Conservation (phyloP, 352 stramenopile species). For the Elongisporangium senticosum region DNA sequence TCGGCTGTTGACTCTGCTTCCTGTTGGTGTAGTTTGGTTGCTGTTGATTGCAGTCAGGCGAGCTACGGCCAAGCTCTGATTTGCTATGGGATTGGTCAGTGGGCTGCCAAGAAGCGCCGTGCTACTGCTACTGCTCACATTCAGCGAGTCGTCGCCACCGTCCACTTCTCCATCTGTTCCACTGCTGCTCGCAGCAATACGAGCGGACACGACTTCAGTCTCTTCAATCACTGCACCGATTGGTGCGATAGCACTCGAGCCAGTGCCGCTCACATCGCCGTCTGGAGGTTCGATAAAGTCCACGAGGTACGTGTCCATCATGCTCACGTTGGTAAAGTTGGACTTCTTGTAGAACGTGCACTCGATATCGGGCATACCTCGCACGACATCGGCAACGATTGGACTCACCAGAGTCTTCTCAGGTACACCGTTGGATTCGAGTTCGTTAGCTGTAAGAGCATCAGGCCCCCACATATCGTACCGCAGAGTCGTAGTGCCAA, state of each 20-base stretch:
- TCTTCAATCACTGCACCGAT: constrained; percentile 21
- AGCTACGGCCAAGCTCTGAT: background rate
- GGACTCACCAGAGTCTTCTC: constrained; percentile 77
- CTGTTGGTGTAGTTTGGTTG: background rate
- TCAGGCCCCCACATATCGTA: constrained; percentile 88
- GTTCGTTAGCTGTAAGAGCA: constrained; percentile 76
- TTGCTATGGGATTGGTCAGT: background rate
- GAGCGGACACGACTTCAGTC: constrained; percentile 2
- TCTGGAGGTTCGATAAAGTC: constrained; percentile 59
- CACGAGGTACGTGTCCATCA: constrained; percentile 83
- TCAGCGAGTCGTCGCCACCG: background rate
- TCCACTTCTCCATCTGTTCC: background rate
- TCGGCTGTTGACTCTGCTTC: background rate
- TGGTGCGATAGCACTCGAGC: background rate
- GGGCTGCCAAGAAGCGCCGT: background rate
- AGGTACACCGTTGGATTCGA: constrained; percentile 83
- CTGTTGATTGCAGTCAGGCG: background rate
- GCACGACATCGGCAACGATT: constrained; percentile 74
- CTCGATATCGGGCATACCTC: constrained; percentile 78
- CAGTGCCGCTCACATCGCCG: constrained; percentile 2
- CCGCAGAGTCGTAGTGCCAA: constrained; percentile 79
- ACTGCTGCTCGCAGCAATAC: background rate
- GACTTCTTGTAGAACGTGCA: constrained; percentile 81
- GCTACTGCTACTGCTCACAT: background rate
- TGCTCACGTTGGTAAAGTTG: constrained; percentile 73